Conservation (phyloP, 2,329 filamentous ascomycete genomes). For the Parastagonospora nodorum region DNA sequence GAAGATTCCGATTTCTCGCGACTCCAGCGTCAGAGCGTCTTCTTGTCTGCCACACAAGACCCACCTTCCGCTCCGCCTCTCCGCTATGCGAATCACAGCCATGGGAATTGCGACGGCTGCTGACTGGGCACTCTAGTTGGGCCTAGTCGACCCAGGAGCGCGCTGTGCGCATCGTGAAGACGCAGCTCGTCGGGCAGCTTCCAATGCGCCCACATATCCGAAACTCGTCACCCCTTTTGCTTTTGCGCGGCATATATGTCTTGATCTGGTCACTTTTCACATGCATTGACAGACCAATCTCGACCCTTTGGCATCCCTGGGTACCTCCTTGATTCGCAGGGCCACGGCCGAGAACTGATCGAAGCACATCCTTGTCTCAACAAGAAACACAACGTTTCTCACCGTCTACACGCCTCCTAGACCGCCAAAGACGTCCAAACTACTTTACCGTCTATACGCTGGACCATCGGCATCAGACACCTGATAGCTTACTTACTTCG, state of each 20-base stretch:
- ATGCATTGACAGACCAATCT: conserved; percentile 21
- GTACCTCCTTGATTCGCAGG: conserved; percentile 16
- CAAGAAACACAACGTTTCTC: conserved; percentile 29
- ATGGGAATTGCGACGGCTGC: conserved; percentile 14
- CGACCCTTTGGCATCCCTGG: conserved; percentile 12
- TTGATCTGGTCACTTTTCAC: conserved; percentile 7
- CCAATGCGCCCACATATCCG: conserved; percentile 2
- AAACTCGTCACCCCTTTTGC: conserved; percentile 12
- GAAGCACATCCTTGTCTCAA: conserved; percentile 36
- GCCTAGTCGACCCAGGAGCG: conserved; percentile 10
- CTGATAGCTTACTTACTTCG: background rate
- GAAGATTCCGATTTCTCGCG: background rate
- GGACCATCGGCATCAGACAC: background rate
- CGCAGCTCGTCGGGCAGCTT: conserved; percentile 14
- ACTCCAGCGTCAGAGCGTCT: conserved; percentile 4
- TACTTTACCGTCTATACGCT: background rate
- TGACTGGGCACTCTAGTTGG: conserved; percentile 14
- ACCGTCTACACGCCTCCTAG: conserved; percentile 11
- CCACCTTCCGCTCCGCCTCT: conserved; percentile 18
- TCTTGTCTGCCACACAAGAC: conserved; percentile 5
- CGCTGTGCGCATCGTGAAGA: conserved; percentile 8
- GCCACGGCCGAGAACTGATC: conserved; percentile 26
- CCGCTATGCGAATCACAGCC: conserved; percentile 16
- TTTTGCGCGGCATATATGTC: conserved; percentile 11
- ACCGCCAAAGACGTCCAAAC: background rate